Conservation (phyloP, 345 rosid species). For the Cardamine chenopodiifolia region DNA sequence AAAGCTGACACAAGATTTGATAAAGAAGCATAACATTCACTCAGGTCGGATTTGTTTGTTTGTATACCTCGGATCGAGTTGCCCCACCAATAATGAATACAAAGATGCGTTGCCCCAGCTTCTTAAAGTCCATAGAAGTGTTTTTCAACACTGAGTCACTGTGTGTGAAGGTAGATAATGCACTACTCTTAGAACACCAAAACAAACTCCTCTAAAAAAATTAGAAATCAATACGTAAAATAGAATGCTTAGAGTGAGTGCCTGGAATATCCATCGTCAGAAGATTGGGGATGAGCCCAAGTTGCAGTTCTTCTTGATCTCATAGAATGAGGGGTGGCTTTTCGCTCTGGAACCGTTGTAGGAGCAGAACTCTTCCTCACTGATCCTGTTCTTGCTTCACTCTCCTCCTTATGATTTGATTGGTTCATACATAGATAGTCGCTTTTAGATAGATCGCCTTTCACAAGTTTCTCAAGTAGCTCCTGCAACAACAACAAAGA, state of each 20-base stretch:
- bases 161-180: conserved; percentile 21
- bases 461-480: conserved; percentile 69
- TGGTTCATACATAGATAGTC: conserved; percentile 64
- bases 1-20: background rate
- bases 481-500: conserved; percentile 54
- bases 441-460: conserved; percentile 67
- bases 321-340: conserved; percentile 77
- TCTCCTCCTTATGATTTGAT: conserved; percentile 43
- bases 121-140: conserved; percentile 59
- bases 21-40: conserved; percentile 25
- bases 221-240: background rate
- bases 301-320: conserved; percentile 85
- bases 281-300: conserved; percentile 71
- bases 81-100: conserved; percentile 91
- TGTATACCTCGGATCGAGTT: conserved; percentile 87
- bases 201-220: background rate
- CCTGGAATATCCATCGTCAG: conserved; percentile 92
- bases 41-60: background rate
- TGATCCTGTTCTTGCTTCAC: conserved; percentile 43
- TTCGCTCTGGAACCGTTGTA: conserved; percentile 53
- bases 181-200: conserved; percentile 25
- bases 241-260: conserved; percentile 27
- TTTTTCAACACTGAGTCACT: conserved; percentile 72
- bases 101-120: conserved; percentile 86
- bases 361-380: conserved; percentile 47